Percentiles rank a stretch among this genome's conserved stretches.
phyloP scores from a whole-genome alignment of 2,329 filamentous ascomycete genomes.

The Diaporthe velutina region DNA sequence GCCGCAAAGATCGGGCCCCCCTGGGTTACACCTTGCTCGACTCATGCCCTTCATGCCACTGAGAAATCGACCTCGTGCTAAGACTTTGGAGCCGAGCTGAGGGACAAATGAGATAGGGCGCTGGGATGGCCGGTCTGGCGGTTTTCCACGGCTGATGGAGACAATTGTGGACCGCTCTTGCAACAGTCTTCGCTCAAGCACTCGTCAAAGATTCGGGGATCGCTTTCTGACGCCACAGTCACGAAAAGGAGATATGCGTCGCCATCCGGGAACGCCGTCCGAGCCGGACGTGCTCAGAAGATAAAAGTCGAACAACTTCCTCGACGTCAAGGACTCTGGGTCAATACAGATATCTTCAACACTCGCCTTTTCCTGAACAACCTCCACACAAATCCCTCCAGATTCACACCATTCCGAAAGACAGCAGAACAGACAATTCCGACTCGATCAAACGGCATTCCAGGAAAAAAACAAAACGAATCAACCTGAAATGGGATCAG shows the following conservation, averaged over 20 bases:
- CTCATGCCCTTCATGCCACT: neutral
- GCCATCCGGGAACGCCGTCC: neutral
- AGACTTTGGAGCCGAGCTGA: neutral
- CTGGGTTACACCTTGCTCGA: neutral
- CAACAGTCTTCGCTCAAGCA: neutral
- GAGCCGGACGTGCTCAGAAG: neutral
- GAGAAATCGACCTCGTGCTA: neutral
- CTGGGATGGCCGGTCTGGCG: neutral
- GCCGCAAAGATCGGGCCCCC: neutral
- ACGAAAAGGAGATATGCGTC: neutral
- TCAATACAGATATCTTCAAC: neutral
- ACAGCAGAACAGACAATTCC: neutral
- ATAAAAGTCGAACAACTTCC: constrained; percentile 11
- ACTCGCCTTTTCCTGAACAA: neutral
- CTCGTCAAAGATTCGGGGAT: neutral
- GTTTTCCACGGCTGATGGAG: neutral
- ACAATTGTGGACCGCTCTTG: constrained; percentile 2
- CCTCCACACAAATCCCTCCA: neutral
- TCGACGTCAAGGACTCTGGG: neutral
- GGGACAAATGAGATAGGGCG: neutral
- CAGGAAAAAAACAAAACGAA: neutral
- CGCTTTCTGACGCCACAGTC: neutral
- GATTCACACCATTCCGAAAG: neutral
- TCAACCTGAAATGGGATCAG: constrained; percentile 30
- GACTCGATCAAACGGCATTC: neutral